phyloP scores from a whole-genome alignment of 2,329 filamentous ascomycete genomes.

The Neopestalotiopsis clavispora region DNA sequence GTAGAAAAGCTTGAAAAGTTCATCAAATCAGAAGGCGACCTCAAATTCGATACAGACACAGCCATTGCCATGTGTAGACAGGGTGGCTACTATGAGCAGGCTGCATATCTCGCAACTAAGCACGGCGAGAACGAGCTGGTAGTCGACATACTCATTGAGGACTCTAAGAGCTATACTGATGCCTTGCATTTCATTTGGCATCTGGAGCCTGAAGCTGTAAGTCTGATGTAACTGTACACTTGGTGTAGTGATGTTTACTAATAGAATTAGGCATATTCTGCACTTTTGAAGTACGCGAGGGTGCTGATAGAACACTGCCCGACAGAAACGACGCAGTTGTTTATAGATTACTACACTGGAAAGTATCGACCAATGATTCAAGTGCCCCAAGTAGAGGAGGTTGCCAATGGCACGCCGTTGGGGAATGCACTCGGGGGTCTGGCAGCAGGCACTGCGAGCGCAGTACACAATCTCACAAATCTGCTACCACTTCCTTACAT shows the following conservation, averaged over 20 bases:
- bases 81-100: slow-evolving; percentile 95
- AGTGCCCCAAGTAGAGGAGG: slow-evolving; percentile 40
- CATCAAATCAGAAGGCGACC: slow-evolving; percentile 91
- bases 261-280: slow-evolving; percentile 73
- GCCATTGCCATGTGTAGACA: slow-evolving; percentile 98
- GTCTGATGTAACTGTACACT: slow-evolving; percentile 34
- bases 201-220: slow-evolving; percentile 76
- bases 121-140: slow-evolving; percentile 93
- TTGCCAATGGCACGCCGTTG: slow-evolving; percentile 37
- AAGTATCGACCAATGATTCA: slow-evolving; percentile 77
- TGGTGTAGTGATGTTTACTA: slow-evolving; percentile 31
- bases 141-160: slow-evolving; percentile 93
- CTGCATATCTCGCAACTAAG: slow-evolving; percentile 91
- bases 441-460: slow-evolving; percentile 67
- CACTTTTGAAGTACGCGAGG: slow-evolving; percentile 93
- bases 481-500: slow-evolving; percentile 87
- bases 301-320: slow-evolving; percentile 89
- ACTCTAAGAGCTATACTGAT: slow-evolving; percentile 87
- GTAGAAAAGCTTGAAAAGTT: slow-evolving; percentile 95
- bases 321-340: slow-evolving; percentile 80
- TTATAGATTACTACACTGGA: slow-evolving; percentile 94
- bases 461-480: slow-evolving; percentile 84
- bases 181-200: slow-evolving; percentile 92
- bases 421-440: slow-evolving; percentile 43
- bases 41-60: slow-evolving; percentile 96